Percentiles rank a stretch among this genome's conserved stretches.
These are phyloP conservation scores for Magnaporthiopsis rhizophila DNA, from an alignment of 2,329 filamentous ascomycete genomes.

Conservation along the genomic window DNA sequence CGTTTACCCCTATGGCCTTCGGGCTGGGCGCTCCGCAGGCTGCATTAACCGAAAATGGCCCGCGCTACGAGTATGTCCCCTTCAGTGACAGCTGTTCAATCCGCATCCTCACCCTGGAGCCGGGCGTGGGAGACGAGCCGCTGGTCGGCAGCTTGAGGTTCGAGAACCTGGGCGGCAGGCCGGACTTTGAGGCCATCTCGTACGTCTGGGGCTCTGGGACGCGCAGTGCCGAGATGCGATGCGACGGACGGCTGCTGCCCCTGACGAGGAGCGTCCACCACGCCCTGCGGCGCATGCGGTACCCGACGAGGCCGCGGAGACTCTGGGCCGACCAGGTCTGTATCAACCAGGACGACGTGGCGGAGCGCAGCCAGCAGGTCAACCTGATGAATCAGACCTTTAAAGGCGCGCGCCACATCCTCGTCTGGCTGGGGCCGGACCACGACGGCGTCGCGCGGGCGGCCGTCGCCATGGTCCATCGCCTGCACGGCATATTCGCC, in stretches of 20 bases:
- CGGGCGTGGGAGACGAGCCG: not conserved
- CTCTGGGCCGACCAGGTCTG: constrained; percentile 19
- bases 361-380: constrained; percentile 16
- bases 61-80: not conserved
- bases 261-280: not conserved
- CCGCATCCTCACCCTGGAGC: not conserved
- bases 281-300: not conserved
- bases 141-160: not conserved
- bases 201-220: not conserved
- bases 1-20: not conserved
- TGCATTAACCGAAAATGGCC: not conserved
- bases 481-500: not conserved
- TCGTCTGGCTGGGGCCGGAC: constrained; percentile 16
- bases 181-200: not conserved
- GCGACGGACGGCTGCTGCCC: not conserved
- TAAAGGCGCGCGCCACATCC: constrained; percentile 13
- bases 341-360: constrained; percentile 17
- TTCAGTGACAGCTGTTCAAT: not conserved
- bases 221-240: not conserved
- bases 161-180: not conserved
- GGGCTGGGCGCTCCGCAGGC: not conserved
- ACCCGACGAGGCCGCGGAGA: not conserved
- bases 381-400: constrained; percentile 18
- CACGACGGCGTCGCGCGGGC: not conserved
- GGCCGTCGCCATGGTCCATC: not conserved